Evolutionary conservation across 2,329 filamentous ascomycete genomes (phyloP), one percentile per base, ranked within the genome.

Genomic region (Drechslera avenae): DNA sequence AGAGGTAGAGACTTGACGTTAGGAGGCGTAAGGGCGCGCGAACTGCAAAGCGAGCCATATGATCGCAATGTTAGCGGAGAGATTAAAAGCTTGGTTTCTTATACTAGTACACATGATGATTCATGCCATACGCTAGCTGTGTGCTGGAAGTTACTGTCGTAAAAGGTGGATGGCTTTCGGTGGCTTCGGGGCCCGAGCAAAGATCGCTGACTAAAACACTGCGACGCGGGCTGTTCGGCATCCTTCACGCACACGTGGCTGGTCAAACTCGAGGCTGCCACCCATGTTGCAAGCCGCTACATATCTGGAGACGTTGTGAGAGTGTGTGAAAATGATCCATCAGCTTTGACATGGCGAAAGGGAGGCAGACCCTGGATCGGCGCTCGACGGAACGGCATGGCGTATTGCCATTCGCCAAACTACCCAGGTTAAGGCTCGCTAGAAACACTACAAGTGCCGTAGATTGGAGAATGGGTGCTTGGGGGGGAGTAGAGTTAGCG

Each of bases 41-140:
- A 14, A 35, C 28, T 42, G 41, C 32, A 10, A 56, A 39, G 32
- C 36, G 30, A 7, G 47, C 33, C 12, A 55, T 41, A 59, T 57
- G 39, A 6, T 42, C 28, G 18, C 6, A 2, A 36, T 6, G 26
- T 50, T 33, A 50, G 40, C 16, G 26, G 19, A 33, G 28, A 19
- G 30, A 45, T 28, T 4, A 23, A 30, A 16, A 7, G 6, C 16
- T 13, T 17, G 17, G 17, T 23, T 19, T 1, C 8, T 35, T 34
- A 39, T 39, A 21, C 21, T 17, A 18, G 4, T n/a, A 28, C 7
- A 28, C 26, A 13, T 28, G 26, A 13, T 3, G 7, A 28, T 28
- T 28, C 12, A 8, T 28, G 12, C 7, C 26, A 28, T 28, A 4
- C 18, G 33, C 23, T 21, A 14, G 16, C 16, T 45, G 17, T 35